Evolutionary conservation across 192 early-diverging fungal species (phyloP).

Genomic region (Cetraspora pellucida): DNA sequence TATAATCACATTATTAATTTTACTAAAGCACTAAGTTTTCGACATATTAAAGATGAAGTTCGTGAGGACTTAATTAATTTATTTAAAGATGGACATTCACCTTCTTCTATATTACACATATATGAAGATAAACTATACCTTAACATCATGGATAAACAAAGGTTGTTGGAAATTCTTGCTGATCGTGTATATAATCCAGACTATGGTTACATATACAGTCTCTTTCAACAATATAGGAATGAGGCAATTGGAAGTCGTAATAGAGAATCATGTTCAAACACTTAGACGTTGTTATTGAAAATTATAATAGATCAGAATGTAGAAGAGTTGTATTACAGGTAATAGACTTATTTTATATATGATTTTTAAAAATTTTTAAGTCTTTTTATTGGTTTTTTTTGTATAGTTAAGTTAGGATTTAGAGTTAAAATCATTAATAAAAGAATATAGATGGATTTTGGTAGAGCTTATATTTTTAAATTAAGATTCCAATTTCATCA

Average conservation of each 20-base stretch:
- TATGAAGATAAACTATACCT: not conserved
- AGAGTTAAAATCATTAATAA: no score
- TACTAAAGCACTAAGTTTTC: not conserved
- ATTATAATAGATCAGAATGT: no score
- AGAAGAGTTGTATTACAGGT: no score
- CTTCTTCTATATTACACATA: not conserved
- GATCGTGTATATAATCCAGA: not conserved
- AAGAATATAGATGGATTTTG: no score
- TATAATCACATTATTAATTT: not conserved
- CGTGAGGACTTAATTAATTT: not conserved
- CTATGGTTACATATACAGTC: not conserved
- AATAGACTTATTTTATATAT: no score
- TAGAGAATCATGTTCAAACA: not conserved
- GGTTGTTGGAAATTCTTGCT: not conserved
- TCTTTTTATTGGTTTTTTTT: no score
- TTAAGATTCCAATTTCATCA: no score
- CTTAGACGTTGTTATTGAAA: no score
- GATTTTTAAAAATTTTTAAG: no score
- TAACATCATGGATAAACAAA: not conserved
- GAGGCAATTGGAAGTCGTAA: not conserved
- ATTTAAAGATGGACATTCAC: not conserved
- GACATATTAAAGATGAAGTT: not conserved
- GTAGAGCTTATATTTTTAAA: no score
- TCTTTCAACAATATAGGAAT: not conserved
- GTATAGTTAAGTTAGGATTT: no score